Percentiles rank a stretch among this genome's conserved stretches.
Evolutionary conservation across 2,329 filamentous ascomycete species (phyloP).

Genomic region (Cytospora chrysosperma): DNA sequence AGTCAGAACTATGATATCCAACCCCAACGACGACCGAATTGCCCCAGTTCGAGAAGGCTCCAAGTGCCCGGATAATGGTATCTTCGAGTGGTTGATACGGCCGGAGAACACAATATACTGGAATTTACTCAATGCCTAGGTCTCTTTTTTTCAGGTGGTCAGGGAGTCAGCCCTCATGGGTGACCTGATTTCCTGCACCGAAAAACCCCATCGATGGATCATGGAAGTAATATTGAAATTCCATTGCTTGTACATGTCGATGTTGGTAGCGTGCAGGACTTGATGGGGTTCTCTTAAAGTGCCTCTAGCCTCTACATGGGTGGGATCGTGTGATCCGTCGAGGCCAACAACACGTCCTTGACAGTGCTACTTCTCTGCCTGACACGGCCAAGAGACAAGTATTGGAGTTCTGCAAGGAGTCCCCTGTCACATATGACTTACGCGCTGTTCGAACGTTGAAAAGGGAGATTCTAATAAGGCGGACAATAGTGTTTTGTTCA

Average conservation of each 20-base stretch:
- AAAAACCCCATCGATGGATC: neutral
- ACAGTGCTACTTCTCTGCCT: too few species aligned
- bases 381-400: neutral
- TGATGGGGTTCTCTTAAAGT: neutral
- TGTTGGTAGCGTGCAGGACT: neutral
- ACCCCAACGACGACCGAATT: neutral
- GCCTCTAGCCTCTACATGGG: too few species aligned
- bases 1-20: too few species aligned
- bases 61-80: neutral
- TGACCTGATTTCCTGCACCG: neutral
- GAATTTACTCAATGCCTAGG: neutral
- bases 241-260: neutral
- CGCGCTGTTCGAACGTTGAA: too few species aligned
- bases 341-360: neutral
- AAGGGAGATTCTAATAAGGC: too few species aligned
- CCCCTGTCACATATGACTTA: neutral
- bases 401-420: neutral
- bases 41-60: neutral
- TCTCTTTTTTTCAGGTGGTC: neutral
- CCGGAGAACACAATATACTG: neutral
- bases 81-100: neutral
- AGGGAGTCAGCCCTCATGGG: neutral
- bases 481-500: too few species aligned
- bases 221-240: neutral
- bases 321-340: neutral